Base-by-base conservation (phyloP, 768 basidiomycete genomes). In the Lactarius sp. region DNA sequence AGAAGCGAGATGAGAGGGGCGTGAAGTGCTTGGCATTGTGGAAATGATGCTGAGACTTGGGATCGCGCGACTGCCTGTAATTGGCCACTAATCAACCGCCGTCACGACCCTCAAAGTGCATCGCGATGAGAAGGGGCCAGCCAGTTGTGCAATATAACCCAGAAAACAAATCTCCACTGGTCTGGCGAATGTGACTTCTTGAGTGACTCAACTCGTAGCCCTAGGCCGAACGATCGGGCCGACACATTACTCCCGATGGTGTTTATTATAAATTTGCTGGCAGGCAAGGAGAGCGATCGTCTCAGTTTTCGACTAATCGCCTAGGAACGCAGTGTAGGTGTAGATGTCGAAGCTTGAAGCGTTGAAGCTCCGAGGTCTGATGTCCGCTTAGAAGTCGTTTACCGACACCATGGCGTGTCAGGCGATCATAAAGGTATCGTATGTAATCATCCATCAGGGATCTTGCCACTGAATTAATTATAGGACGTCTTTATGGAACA, bases 291-390 rank as follows among this genome's bases (percentile, higher is more conserved):
- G 41, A 12, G 31, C 33, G 34, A 51, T n/a, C 31, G 31, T 39
- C 20, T n/a, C 27, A 8, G 55, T 13, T 49, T 58, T 41, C 57
- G 50, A n/a, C 57, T 54, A 37, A 50, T 55, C 14, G 36, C 8
- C 63, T 41, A 55, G 58, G 58, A 22, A 54, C 58, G 39, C 46
- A 36, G 27, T 46, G 52, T 36, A 31, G 10, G 41, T 42, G 53
- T 42, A 13, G 58, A 36, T 50, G 39, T 16, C 18, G 39, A 34
- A 37, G 52, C 31, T 42, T 22, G 20, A n/a, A 41, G 36, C 22
- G 9, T 54, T 22, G 56, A 52, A 47, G n/a, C 36, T 37, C 33
- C 34, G 56, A 63, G 46, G 27, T 27, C 27, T 27, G 27, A 27
- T 20, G 9, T 14, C 46, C 10, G 20, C 16, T 50, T 39, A 13